Evolutionary conservation across 805 yeast genomes (phyloP).

Genomic region (Nakazawaea laoshanensis): DNA sequence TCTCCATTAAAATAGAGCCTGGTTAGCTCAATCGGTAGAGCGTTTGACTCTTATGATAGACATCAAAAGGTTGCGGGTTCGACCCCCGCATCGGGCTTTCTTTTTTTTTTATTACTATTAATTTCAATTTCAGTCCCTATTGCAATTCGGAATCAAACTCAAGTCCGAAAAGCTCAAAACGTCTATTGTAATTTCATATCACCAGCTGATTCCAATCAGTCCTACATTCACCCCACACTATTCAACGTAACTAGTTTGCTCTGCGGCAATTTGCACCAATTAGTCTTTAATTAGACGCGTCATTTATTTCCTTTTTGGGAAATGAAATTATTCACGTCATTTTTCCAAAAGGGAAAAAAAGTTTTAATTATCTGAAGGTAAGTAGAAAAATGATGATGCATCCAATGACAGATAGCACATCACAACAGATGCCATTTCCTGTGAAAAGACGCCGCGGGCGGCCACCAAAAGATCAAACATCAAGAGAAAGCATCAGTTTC

Average conservation of each 20-base stretch:
- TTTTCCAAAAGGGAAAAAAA: slow-evolving; percentile 4
- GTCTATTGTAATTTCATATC: too few relatives aligned
- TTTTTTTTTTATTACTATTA: slow-evolving; percentile 5
- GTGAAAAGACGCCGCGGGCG: slow-evolving; percentile 11
- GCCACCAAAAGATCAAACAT: slow-evolving; percentile 11
- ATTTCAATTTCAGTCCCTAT: background rate
- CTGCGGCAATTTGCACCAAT: too few relatives aligned
- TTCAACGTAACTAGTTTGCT: too few relatives aligned
- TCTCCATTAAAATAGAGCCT: slow-evolving; percentile 3
- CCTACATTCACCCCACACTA: too few relatives aligned
- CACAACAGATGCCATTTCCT: slow-evolving; percentile 8
- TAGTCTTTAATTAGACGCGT: too few relatives aligned
- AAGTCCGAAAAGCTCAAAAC: too few relatives aligned
- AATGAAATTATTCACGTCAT: slow-evolving; percentile 7
- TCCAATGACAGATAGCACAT: slow-evolving; percentile 1
- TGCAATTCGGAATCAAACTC: too few relatives aligned
- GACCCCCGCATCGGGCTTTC: slow-evolving; percentile 12
- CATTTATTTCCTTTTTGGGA: slow-evolving; percentile 3
- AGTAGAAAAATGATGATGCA: slow-evolving; percentile 8
- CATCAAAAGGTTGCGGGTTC: slow-evolving; percentile 12
- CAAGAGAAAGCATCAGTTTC: slow-evolving; percentile 2
- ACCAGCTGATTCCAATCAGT: too few relatives aligned
- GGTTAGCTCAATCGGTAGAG: slow-evolving; percentile 12
- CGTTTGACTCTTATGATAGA: slow-evolving; percentile 11
- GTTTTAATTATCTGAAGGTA: background rate